These are phyloP conservation scores for Brachypodium distachyon DNA, from an alignment of 202 grass and related monocot species.

Conservation along the genomic window DNA sequence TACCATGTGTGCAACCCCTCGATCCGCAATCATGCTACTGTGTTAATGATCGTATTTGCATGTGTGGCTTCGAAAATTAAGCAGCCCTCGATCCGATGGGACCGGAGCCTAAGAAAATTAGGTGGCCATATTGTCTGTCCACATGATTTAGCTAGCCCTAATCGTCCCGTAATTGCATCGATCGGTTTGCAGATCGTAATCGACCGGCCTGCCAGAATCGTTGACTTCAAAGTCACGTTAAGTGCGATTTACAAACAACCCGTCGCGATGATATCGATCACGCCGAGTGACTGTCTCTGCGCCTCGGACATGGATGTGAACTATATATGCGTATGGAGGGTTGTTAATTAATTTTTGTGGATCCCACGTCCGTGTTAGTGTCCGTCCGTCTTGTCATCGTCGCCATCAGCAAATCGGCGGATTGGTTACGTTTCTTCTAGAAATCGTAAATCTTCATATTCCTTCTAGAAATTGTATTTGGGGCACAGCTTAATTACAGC, in stretches of 20 bases:
- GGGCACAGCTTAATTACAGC: constrained; percentile 5
- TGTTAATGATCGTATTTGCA: too few relatives aligned
- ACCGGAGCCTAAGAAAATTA: background rate
- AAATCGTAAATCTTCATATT: too few relatives aligned
- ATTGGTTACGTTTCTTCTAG: background rate
- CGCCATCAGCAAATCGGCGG: background rate
- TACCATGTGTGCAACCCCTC: background rate
- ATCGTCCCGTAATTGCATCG: background rate
- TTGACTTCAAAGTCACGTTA: constrained; percentile 26
- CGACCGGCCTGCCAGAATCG: background rate
- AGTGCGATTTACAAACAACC: background rate
- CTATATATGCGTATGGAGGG: background rate
- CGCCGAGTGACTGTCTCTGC: background rate
- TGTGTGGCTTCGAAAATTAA: too few relatives aligned
- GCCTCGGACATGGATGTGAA: background rate
- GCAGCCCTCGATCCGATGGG: too few relatives aligned
- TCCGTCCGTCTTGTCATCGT: background rate
- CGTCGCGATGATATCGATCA: background rate
- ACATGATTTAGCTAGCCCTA: too few relatives aligned
- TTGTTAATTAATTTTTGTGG: background rate
- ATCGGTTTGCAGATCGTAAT: constrained; percentile 16
- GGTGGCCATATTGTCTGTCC: too few relatives aligned
- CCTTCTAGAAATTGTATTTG: background rate
- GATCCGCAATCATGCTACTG: background rate
- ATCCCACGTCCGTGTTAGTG: background rate